These are phyloP conservation scores for Colletotrichum kahawae DNA, from an alignment of 2,329 filamentous ascomycete species.

Conservation along the genomic window DNA sequence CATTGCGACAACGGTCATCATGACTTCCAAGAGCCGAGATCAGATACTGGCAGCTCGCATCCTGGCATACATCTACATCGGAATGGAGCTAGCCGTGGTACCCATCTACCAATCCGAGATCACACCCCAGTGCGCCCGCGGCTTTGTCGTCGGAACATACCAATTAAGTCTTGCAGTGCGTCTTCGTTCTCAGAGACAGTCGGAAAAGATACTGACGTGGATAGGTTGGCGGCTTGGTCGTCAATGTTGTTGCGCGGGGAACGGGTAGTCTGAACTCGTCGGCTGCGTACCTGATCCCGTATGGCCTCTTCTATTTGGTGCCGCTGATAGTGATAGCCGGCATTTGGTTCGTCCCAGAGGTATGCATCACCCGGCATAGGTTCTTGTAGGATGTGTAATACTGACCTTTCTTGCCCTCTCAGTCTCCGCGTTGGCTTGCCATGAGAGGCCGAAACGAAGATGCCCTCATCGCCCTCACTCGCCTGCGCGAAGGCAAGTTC, in stretches of 20 bases:
- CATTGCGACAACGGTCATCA: slow-evolving; percentile 32
- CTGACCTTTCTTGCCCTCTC: background rate
- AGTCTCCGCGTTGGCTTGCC: slow-evolving; percentile 34
- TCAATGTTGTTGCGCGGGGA: slow-evolving; percentile 31
- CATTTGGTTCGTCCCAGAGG: slow-evolving; percentile 34
- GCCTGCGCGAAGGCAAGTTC: slow-evolving; percentile 28
- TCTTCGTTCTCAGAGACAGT: background rate
- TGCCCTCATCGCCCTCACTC: slow-evolving; percentile 27
- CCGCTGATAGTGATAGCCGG: slow-evolving; percentile 29
- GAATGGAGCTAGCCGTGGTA: slow-evolving; percentile 42
- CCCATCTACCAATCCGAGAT: slow-evolving; percentile 41
- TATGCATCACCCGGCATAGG: background rate
- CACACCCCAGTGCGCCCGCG: slow-evolving; percentile 31
- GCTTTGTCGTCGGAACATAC: slow-evolving; percentile 38
- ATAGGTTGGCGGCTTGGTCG: slow-evolving; percentile 22
- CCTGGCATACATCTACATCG: slow-evolving; percentile 42
- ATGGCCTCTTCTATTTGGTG: slow-evolving; percentile 37
- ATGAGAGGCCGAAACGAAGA: slow-evolving; percentile 31
- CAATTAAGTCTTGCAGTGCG: slow-evolving; percentile 34
- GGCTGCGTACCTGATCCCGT: slow-evolving; percentile 36
- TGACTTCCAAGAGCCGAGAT: slow-evolving; percentile 32
- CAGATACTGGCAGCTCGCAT: slow-evolving; percentile 40
- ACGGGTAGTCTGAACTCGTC: slow-evolving; percentile 32
- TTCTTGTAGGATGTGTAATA: background rate
- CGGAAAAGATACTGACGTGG: background rate